Evolutionary conservation across 2,329 filamentous ascomycete species (phyloP).

Genomic region (Herpotrichia juniperi): DNA sequence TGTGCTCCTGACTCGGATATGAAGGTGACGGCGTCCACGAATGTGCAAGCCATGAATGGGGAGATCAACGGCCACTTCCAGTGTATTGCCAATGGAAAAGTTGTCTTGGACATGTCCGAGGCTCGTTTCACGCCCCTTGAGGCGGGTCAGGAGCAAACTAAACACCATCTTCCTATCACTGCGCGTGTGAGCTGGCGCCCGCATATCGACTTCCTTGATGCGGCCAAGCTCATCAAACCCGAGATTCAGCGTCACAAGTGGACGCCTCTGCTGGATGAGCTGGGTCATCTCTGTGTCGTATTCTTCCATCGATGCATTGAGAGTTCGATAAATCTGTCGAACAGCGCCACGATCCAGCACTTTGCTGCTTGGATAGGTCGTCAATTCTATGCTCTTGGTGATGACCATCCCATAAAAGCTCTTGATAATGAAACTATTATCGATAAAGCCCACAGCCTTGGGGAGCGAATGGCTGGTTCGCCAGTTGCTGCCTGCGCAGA

Average conservation of each 20-base stretch:
- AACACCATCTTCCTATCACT: not conserved
- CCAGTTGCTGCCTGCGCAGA: not conserved
- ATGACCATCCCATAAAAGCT: not conserved
- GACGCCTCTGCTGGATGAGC: not conserved
- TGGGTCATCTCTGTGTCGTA: not conserved
- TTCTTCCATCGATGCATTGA: not conserved
- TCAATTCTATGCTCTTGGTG: not conserved
- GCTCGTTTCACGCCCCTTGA: not conserved
- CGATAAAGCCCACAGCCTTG: not conserved
- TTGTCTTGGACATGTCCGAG: not conserved
- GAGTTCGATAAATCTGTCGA: not conserved
- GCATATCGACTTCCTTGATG: not conserved
- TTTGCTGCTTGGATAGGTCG: not conserved
- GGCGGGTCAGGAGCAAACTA: not conserved
- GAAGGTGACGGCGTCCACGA: not conserved
- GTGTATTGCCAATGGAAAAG: not conserved
- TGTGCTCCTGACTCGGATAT: not conserved
- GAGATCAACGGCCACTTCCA: not conserved
- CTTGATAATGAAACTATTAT: not conserved
- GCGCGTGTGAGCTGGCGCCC: not conserved
- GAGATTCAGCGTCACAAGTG: not conserved
- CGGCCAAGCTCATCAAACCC: not conserved
- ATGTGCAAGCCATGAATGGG: not conserved
- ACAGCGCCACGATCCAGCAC: not conserved
- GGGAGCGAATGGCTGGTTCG: not conserved